Conservation (phyloP, 139 green algal species). For the Auxenochlorella protothecoides region DNA sequence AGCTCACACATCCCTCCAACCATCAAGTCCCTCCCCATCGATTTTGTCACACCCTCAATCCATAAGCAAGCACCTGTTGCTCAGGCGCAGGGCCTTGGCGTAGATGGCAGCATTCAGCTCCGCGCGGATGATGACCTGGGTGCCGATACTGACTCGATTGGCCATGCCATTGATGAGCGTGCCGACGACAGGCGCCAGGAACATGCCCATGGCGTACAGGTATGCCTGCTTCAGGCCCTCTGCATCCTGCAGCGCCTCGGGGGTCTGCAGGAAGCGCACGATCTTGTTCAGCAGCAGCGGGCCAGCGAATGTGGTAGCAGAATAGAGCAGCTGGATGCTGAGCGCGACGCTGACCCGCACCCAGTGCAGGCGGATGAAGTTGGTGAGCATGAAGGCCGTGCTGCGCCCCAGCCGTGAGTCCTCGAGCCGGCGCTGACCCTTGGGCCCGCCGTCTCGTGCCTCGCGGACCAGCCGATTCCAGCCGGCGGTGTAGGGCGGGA, state of each 20-base stretch:
- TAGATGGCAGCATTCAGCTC: conserved; percentile 80
- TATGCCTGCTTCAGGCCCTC: conserved; percentile 18
- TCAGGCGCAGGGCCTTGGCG: conserved; percentile 67
- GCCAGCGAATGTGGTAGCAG: conserved; percentile 16
- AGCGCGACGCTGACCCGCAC: not conserved
- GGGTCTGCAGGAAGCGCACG: conserved; percentile 18
- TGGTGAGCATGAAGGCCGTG: too few relatives aligned
- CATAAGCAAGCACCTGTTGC: conserved; percentile 15
- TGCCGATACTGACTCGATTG: conserved; percentile 27
- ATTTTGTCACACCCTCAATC: not conserved
- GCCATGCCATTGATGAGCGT: conserved; percentile 19
- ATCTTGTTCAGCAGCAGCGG: conserved; percentile 38
- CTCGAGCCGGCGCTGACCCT: too few relatives aligned
- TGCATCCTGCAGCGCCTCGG: not conserved
- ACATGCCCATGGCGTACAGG: conserved; percentile 31
- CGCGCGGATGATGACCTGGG: conserved; percentile 35
- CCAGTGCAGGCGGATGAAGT: too few relatives aligned
- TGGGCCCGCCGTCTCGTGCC: too few relatives aligned
- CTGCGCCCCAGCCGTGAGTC: too few relatives aligned
- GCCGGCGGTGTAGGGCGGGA: conserved; percentile 5
- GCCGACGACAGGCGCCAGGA: conserved; percentile 34
- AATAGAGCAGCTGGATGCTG: not conserved
- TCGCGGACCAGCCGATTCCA: not conserved
- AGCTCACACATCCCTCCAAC: too few relatives aligned
- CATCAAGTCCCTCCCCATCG: not conserved